Conservation (phyloP, 108 stramenopile genomes). For the Schizochytrium sp. region DNA sequence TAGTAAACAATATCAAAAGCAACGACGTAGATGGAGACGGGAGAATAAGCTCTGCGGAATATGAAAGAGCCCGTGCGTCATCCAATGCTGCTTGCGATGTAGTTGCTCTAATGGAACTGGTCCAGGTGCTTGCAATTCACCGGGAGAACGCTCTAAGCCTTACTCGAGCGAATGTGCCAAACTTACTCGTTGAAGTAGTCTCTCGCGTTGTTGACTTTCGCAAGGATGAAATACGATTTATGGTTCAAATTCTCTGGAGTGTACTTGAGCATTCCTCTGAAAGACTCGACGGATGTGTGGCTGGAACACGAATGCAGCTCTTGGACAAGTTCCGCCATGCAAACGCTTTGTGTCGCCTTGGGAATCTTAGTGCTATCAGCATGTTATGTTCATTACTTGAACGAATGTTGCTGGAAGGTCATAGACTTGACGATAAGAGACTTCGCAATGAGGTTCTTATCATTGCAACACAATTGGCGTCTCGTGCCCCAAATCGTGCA, state of each 20-base stretch:
- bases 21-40: slow-evolving; percentile 57
- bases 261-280: slow-evolving; percentile 50
- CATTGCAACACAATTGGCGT: slow-evolving; percentile 6
- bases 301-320: slow-evolving; percentile 44
- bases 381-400: slow-evolving; percentile 45
- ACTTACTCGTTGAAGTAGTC: slow-evolving; percentile 45
- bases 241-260: slow-evolving; percentile 58
- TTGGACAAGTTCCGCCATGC: slow-evolving; percentile 52
- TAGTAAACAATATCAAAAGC: neutral
- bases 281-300: neutral
- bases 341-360: neutral
- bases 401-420: slow-evolving; percentile 36
- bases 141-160: slow-evolving; percentile 52
- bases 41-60: slow-evolving; percentile 27
- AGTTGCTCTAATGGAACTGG: slow-evolving; percentile 48
- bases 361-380: neutral
- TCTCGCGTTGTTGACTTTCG: slow-evolving; percentile 45
- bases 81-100: neutral
- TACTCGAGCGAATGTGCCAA: slow-evolving; percentile 33
- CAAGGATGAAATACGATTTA: slow-evolving; percentile 34
- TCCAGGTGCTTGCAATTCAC: slow-evolving; percentile 23
- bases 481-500: neutral
- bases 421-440: neutral
- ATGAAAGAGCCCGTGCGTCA: slow-evolving; percentile 14
- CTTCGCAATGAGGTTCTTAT: slow-evolving; percentile 60